Conservation (phyloP, 805 yeast species). For the Kodamaea hsintzibuensis region DNA sequence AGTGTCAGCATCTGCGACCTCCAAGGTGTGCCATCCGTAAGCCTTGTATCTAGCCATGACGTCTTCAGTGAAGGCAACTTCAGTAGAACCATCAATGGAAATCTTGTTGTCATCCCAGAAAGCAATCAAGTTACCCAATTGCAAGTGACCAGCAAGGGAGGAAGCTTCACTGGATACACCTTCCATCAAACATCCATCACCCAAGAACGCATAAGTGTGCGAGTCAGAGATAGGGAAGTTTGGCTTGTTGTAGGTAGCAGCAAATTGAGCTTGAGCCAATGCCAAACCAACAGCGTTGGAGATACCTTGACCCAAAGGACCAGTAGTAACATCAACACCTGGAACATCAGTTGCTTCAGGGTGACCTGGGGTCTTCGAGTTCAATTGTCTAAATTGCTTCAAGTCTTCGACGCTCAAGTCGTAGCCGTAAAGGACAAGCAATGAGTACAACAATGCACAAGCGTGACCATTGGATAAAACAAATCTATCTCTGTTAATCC, state of each 20-base stretch:
- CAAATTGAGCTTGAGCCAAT: slow-evolving; percentile 87
- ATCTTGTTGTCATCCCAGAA: slow-evolving; percentile 96
- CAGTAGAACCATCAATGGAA: slow-evolving; percentile 93
- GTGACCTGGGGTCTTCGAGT: slow-evolving; percentile 95
- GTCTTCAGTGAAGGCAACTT: slow-evolving; percentile 90
- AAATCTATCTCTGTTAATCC: slow-evolving; percentile 95
- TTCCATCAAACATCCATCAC: slow-evolving; percentile 98
- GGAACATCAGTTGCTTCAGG: slow-evolving; percentile 84
- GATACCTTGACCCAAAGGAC: slow-evolving; percentile 98
- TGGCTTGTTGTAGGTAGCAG: slow-evolving; percentile 93
- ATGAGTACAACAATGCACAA: slow-evolving; percentile 81
- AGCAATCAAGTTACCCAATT: slow-evolving; percentile 89
- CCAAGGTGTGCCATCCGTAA: slow-evolving; percentile 89
- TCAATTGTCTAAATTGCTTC: slow-evolving; percentile 84
- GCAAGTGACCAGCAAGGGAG: slow-evolving; percentile 94
- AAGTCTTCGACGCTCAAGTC: slow-evolving; percentile 79
- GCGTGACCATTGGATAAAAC: slow-evolving; percentile 97
- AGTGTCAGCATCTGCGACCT: slow-evolving; percentile 77
- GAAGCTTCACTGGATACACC: slow-evolving; percentile 95
- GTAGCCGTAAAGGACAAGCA: slow-evolving; percentile 86
- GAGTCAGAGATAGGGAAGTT: slow-evolving; percentile 69
- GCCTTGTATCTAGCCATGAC: slow-evolving; percentile 82
- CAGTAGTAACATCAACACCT: slow-evolving; percentile 96
- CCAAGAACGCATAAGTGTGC: slow-evolving; percentile 77
- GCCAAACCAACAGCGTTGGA: slow-evolving; percentile 96